These are phyloP conservation scores for Lagenidium giganteum DNA, from an alignment of 352 stramenopile genomes.

Conservation along the genomic window DNA sequence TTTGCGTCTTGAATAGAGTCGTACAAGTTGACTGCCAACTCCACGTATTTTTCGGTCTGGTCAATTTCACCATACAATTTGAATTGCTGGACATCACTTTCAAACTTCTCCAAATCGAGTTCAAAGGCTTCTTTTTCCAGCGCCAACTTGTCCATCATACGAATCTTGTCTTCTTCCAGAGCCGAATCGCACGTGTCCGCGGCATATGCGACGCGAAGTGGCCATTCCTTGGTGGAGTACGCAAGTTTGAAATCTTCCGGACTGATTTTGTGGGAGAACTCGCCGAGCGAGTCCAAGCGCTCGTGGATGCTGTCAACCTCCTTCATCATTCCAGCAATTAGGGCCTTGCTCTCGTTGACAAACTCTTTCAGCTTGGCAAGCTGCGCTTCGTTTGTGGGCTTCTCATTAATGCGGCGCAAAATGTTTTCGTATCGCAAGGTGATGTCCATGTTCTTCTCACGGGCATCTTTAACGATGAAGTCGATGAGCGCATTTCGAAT, in stretches of 20 bases:
- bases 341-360: constrained; percentile 74
- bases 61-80: constrained; percentile 85
- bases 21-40: constrained; percentile 81
- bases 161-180: constrained; percentile 89
- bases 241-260: constrained; percentile 87
- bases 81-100: constrained; percentile 86
- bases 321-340: constrained; percentile 69
- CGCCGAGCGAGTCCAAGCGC: constrained; percentile 61
- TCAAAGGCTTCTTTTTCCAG: constrained; percentile 90
- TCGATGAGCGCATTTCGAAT: constrained; percentile 79
- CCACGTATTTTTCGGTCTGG: constrained; percentile 88
- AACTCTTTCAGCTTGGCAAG: constrained; percentile 88
- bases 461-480: constrained; percentile 67
- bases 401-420: constrained; percentile 86
- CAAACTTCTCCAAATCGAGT: constrained; percentile 81
- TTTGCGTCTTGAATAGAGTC: constrained; percentile 90
- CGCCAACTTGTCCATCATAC: constrained; percentile 92
- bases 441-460: constrained; percentile 85
- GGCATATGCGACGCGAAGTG: constrained; percentile 70
- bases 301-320: constrained; percentile 77
- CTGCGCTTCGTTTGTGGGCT: constrained; percentile 90
- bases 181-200: constrained; percentile 84
- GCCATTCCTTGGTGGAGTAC: constrained; percentile 88
- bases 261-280: constrained; percentile 85
- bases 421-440: constrained; percentile 88